A percentile compares a stretch with the other conserved stretches of the same genome.
phyloP scores from a whole-genome alignment of 306 rosid species.

The Arachis stenosperma region DNA sequence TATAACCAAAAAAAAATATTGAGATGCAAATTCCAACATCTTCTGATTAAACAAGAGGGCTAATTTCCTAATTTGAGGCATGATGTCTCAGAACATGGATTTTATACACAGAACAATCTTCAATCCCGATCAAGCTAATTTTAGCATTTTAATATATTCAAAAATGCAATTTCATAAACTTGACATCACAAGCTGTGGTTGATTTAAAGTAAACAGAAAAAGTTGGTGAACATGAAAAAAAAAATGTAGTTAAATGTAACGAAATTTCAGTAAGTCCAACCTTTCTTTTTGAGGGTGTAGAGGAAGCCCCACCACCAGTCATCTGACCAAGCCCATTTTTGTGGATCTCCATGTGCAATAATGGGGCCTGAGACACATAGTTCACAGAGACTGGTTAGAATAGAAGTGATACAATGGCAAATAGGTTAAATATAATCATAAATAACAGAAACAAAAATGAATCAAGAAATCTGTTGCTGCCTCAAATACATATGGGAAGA shows the following conservation, averaged over 20 bases:
- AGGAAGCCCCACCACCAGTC: conserved; percentile 47
- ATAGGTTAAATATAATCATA: conserved; percentile 19
- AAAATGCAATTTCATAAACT: conserved; percentile 18
- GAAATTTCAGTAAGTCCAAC: conserved; percentile 41
- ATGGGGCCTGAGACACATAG: conserved; percentile 59
- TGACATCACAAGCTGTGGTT: conserved; percentile 15
- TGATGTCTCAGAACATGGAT: conserved; percentile 10
- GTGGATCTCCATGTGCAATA: conserved; percentile 77
- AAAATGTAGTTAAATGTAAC: conserved; percentile 18
- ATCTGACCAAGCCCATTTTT: conserved; percentile 62
- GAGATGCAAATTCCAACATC: conserved; percentile 14
- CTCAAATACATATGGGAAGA: conserved; percentile 6
- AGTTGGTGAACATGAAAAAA: conserved; percentile 7
- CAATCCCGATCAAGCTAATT: conserved; percentile 1
- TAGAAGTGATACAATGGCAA: conserved; percentile 23
- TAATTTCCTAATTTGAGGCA: not conserved
- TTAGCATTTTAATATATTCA: conserved; percentile 19
- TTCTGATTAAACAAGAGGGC: not conserved
- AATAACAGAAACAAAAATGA: conserved; percentile 13
- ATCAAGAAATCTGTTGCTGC: conserved; percentile 12
- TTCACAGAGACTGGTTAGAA: conserved; percentile 15
- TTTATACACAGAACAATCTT: conserved; percentile 18
- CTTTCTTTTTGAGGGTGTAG: conserved; percentile 59
- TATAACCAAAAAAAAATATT: not conserved
- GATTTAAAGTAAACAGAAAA: conserved; percentile 13